phyloP scores from a whole-genome alignment of 768 basidiomycete species.

The Lactifluus rugatus region DNA sequence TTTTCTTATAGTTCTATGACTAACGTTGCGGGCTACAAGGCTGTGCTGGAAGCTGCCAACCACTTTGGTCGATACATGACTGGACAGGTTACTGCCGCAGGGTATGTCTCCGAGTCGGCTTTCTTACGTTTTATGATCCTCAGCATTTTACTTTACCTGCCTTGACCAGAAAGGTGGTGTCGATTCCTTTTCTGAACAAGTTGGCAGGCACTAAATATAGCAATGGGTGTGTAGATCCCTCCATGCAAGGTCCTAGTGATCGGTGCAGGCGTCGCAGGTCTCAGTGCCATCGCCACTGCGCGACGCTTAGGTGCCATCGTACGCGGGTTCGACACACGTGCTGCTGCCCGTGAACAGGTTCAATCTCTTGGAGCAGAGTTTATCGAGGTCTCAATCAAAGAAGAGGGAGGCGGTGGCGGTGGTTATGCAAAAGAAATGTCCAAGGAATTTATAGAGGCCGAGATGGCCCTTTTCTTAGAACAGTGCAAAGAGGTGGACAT shows the following conservation, averaged over 20 bases:
- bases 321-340: constrained; percentile 78
- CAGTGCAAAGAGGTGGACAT: constrained; percentile 89
- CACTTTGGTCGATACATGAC: constrained; percentile 84
- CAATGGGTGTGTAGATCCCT: constrained; percentile 47
- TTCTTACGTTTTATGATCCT: constrained; percentile 7
- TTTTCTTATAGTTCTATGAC: constrained; percentile 65
- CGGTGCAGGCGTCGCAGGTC: constrained; percentile 81
- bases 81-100: constrained; percentile 86
- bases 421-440: constrained; percentile 90
- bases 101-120: constrained; percentile 45
- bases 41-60: constrained; percentile 83
- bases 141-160: not conserved
- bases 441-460: constrained; percentile 80
- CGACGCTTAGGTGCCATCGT: constrained; percentile 81
- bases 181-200: not conserved
- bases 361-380: constrained; percentile 87
- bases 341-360: constrained; percentile 81
- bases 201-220: not conserved
- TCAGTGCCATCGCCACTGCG: constrained; percentile 82
- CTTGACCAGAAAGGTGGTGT: constrained; percentile 34
- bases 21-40: constrained; percentile 92
- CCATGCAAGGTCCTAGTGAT: constrained; percentile 83
- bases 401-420: constrained; percentile 74
- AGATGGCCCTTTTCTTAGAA: constrained; percentile 81
- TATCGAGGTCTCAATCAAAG: constrained; percentile 68